Percentiles rank a stretch among this genome's conserved stretches.
Conservation (phyloP, 768 basidiomycete genomes). For the Pulveroboletus sp. region DNA sequence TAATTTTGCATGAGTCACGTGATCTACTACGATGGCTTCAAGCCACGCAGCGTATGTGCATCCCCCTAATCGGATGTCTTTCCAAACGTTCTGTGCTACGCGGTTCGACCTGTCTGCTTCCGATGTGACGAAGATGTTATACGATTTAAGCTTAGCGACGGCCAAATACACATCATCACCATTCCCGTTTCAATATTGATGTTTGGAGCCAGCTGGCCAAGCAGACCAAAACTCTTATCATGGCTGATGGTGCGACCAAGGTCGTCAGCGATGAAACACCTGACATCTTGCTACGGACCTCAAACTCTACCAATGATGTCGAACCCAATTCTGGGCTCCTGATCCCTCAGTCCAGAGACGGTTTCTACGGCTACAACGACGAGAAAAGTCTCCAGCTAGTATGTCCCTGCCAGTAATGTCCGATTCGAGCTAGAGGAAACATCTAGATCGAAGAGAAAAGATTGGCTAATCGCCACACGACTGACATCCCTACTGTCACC, state of each 20-base stretch:
- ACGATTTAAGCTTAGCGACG: neutral
- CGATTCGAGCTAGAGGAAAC: neutral
- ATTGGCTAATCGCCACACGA: conserved; percentile 59
- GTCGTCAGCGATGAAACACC: conserved; percentile 2
- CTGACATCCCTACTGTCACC: conserved; percentile 39
- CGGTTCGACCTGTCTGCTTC: neutral
- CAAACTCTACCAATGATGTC: neutral
- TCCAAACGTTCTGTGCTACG: neutral
- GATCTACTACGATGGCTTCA: neutral
- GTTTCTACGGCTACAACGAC: conserved; percentile 75
- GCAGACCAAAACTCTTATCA: conserved; percentile 11
- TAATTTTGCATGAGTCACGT: conserved; percentile 4
- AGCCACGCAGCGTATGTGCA: too few relatives aligned
- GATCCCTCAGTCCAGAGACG: conserved; percentile 54
- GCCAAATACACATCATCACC: conserved; percentile 13
- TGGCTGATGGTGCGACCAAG: conserved; percentile 7
- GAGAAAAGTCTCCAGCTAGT: conserved; percentile 76
- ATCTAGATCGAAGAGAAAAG: conserved; percentile 70
- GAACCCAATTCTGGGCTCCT: conserved; percentile 31
- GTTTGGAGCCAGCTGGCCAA: neutral
- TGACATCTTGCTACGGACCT: neutral
- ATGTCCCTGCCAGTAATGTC: conserved; percentile 24
- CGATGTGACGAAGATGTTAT: too few relatives aligned
- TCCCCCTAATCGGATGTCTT: neutral
- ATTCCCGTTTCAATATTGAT: neutral